These are phyloP conservation scores for Tausonia pullulans DNA, from an alignment of 1,284 basidiomycete species.

Conservation along the genomic window DNA sequence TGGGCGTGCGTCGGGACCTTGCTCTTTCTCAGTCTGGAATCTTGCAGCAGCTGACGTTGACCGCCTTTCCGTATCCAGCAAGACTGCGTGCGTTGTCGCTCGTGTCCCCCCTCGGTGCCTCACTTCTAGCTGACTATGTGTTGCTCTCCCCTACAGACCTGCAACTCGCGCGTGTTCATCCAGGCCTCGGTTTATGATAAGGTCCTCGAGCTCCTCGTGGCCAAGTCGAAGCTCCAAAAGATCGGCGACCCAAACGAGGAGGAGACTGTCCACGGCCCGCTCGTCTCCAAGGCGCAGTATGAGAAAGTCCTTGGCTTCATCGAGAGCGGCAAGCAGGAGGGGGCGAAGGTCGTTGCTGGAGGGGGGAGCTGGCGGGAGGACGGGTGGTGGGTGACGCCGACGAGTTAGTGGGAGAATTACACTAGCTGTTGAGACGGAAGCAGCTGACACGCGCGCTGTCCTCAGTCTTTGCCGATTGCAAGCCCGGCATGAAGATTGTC, in stretches of 20 bases:
- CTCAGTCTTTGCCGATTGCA: conserved; percentile 76
- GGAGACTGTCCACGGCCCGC: conserved; percentile 47
- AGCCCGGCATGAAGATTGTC: conserved; percentile 72
- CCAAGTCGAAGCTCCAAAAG: conserved; percentile 57
- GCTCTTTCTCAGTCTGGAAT: too few species aligned
- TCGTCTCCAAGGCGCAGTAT: conserved; percentile 69
- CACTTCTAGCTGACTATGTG: not conserved
- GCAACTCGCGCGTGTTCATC: conserved; percentile 65
- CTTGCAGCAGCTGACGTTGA: too few species aligned
- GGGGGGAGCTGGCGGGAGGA: conserved; percentile 39
- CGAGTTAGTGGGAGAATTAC: too few species aligned
- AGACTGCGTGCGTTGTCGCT: conserved; percentile 46
- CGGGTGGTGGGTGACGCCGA: too few species aligned
- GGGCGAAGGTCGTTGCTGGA: conserved; percentile 71
- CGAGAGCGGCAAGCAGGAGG: conserved; percentile 62
- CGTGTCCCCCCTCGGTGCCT: conserved; percentile 8
- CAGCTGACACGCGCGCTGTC: conserved; percentile 31
- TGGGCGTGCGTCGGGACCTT: too few species aligned
- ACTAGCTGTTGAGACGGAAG: too few species aligned
- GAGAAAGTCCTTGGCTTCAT: conserved; percentile 83
- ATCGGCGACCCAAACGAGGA: conserved; percentile 68
- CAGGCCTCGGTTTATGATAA: conserved; percentile 69
- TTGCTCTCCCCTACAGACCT: conserved; percentile 50
- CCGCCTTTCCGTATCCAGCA: too few species aligned
- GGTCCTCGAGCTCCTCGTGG: conserved; percentile 56